A percentile compares a stretch with the other conserved stretches of the same genome.
Conservation (phyloP, 2,329 filamentous ascomycete genomes). For the Aschersonia sp. region DNA sequence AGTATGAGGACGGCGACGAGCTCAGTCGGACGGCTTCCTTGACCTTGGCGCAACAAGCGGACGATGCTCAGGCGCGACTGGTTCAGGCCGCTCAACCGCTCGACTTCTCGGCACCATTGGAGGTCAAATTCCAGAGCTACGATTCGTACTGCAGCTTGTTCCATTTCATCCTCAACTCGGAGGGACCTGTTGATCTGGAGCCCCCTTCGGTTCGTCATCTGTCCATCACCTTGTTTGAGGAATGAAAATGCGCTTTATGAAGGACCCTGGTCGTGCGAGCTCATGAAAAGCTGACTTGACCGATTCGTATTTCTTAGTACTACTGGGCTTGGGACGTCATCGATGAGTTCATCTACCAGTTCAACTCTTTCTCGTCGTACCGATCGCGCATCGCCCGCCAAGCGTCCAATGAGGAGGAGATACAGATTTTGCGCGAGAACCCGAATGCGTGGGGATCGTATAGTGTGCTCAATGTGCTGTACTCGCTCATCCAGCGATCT, state of each 20-base stretch:
- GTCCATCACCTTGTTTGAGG: no score
- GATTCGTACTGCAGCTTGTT: conserved; percentile 99
- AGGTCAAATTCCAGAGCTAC: conserved; percentile 97
- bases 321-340: conserved; percentile 99
- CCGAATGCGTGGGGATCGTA: conserved; percentile 99
- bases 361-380: conserved; percentile 98
- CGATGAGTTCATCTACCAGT: conserved; percentile 99
- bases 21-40: conserved; percentile 60
- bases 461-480: conserved; percentile 96
- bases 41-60: conserved; percentile 58
- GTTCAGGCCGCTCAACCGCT: conserved; percentile 85
- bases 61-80: conserved; percentile 88
- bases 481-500: conserved; percentile 95
- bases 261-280: no score
- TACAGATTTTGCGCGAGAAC: conserved; percentile 82
- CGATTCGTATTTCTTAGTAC: conserved; percentile 42
- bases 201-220: conserved; percentile 66
- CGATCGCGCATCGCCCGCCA: conserved; percentile 78
- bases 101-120: conserved; percentile 88
- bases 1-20: conserved; percentile 77
- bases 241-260: no score
- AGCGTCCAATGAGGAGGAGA: conserved; percentile 80
- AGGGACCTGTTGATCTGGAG: conserved; percentile 95
- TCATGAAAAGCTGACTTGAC: no score
- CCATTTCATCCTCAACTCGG: conserved; percentile 98